phyloP scores from a whole-genome alignment of 106 monocot species.

The Dendrobium catenatum region DNA sequence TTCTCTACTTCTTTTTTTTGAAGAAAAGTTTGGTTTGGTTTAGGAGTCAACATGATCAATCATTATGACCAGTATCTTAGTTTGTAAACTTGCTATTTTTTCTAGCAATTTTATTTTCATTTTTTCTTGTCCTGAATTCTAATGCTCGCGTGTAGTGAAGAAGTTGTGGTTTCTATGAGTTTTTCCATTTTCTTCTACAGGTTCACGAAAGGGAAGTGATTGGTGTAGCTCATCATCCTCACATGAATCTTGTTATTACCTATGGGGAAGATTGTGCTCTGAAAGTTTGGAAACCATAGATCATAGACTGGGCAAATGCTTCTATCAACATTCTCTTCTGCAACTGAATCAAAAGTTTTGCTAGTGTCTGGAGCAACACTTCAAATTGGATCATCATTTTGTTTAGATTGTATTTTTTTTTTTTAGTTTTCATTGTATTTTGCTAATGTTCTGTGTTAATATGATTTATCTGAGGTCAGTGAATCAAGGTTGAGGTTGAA shows the following conservation, averaged over 20 bases:
- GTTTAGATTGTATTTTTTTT: too few relatives aligned
- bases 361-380: background rate
- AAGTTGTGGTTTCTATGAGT: background rate
- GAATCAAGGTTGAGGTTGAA: too few relatives aligned
- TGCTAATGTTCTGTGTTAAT: too few relatives aligned
- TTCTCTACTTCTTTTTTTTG: background rate
- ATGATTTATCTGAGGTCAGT: too few relatives aligned
- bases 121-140: too few relatives aligned
- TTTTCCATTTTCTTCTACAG: constrained; percentile 21
- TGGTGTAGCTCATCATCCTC: constrained; percentile 87
- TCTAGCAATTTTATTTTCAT: too few relatives aligned
- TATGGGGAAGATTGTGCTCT: constrained; percentile 76
- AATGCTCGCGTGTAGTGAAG: too few relatives aligned
- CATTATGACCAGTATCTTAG: too few relatives aligned
- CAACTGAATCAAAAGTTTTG: constrained; percentile 1
- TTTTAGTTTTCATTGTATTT: too few relatives aligned
- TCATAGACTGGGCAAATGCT: background rate
- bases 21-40: background rate
- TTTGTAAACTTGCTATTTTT: too few relatives aligned
- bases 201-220: constrained; percentile 96
- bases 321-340: background rate
- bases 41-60: background rate
- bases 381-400: background rate
- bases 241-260: constrained; percentile 77
- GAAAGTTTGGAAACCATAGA: constrained; percentile 91